Evolutionary conservation across 768 basidiomycete genomes (phyloP), one percentile per base, ranked within the genome.

Genomic region (Crassisporium funariophilum): DNA sequence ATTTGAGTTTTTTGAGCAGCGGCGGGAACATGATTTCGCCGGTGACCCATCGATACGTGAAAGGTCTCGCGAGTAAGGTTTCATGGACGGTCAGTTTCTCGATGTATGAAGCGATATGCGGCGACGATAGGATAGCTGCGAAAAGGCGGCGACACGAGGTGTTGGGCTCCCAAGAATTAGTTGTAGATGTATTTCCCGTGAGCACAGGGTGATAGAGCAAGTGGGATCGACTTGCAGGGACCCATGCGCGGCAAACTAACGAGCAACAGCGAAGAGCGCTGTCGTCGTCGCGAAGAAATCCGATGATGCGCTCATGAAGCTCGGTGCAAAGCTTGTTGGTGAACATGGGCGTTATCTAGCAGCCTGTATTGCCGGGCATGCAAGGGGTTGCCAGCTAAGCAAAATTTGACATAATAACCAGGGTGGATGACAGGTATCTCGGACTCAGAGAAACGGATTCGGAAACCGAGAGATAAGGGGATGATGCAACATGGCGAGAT

Each of bases 271-370:
- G 46, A 15, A 65, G 56, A 13, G 62, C 41, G n/a, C 21, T 19
- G 3, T 53, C 46, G 24, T 60, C 56, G 36, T 60, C 59, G 42
- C 61, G 59, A 12, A 67, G 44, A 43, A 63, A 64, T 22, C 59
- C 61, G 44, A 67, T 60, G 31, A 67, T 62, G 43, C 58, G 48
- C 43, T 59, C 60, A 41, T 58, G 54, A 35, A 65, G 54, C 36
- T 65, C 64, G 39, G 46, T 44, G 35, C 39, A 51, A 19, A 59
- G 49, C 31, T 29, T 50, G 17, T 59, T 55, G 42, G 41, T 23
- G 31, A 37, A 22, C 50, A 52, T 52, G 9, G 25, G 27, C 20
- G 37, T 11, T n/a, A n/a, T n/a, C n/a, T n/a, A 20, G n/a, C 29
- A 42, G 49, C 51, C 42, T 27, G 19, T 17, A 50, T 48, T 24